Conservation (phyloP, 2,329 filamentous ascomycete genomes). For the Ophiostoma australiae region DNA sequence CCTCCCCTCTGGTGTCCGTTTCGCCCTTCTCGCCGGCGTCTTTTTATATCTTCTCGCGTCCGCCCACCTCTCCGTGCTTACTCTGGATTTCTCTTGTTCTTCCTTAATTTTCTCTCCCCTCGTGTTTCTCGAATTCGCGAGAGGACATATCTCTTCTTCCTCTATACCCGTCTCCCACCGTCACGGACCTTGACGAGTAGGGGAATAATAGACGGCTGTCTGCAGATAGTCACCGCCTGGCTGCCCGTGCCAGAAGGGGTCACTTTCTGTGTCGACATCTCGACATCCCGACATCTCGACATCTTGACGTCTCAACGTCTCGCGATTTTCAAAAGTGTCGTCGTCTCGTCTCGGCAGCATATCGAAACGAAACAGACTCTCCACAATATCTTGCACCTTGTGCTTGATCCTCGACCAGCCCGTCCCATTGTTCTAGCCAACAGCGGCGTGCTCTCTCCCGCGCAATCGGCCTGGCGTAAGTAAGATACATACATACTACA, state of each 20-base stretch:
- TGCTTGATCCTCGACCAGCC: not conserved
- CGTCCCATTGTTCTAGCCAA: slow-evolving; percentile 6
- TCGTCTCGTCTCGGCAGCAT: slow-evolving; percentile 1
- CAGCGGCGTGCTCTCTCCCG: not conserved
- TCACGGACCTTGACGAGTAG: slow-evolving; percentile 19
- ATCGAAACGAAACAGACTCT: not conserved
- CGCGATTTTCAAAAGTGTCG: not conserved
- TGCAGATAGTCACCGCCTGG: slow-evolving; percentile 16
- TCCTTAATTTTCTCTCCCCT: not conserved
- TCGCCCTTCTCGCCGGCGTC: slow-evolving; percentile 7
- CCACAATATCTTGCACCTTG: slow-evolving; percentile 6
- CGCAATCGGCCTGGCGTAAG: slow-evolving; percentile 3
- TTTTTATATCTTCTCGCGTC: slow-evolving; percentile 20
- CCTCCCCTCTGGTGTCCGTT: slow-evolving; percentile 8
- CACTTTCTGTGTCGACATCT: not conserved
- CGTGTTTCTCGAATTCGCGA: not conserved
- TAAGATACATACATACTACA: not conserved
- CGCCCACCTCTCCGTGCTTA: slow-evolving; percentile 12
- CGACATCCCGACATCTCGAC: not conserved
- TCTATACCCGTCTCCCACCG: slow-evolving; percentile 1
- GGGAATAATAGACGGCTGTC: slow-evolving; percentile 16
- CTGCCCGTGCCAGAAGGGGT: not conserved
- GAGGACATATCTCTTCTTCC: not conserved
- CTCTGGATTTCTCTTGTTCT: not conserved
- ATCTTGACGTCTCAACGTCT: not conserved